phyloP scores from a whole-genome alignment of 257 asterid genomes.

The Scutellaria baicalensis region DNA sequence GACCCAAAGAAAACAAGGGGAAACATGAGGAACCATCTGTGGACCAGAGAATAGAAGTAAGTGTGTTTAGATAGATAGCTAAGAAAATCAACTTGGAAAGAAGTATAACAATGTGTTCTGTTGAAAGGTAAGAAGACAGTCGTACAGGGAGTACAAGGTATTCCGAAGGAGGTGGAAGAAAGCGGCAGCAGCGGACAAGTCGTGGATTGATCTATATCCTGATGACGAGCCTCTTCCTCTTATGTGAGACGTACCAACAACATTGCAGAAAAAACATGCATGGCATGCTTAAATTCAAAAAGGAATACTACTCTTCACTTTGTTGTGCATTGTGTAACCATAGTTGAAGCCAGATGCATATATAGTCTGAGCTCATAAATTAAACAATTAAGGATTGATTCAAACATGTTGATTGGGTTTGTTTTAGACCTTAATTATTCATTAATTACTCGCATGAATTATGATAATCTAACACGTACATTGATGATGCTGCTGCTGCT shows the following conservation, averaged over 20 bases:
- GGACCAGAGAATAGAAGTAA: slow-evolving; percentile 59
- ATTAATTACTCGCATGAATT: no score
- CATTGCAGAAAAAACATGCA: no score
- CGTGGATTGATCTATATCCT: slow-evolving; percentile 61
- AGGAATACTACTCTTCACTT: no score
- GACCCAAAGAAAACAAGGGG: slow-evolving; percentile 8
- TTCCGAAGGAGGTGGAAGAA: slow-evolving; percentile 60
- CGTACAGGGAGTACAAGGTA: slow-evolving; percentile 61
- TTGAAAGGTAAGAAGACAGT: slow-evolving; percentile 68
- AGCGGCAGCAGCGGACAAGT: slow-evolving; percentile 43
- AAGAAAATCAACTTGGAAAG: no score
- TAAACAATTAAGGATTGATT: no score
- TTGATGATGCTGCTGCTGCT: no score
- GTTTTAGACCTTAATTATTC: neutral
- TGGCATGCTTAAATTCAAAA: no score
- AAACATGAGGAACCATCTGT: slow-evolving; percentile 22
- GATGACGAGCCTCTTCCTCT: slow-evolving; percentile 2
- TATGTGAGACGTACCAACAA: no score
- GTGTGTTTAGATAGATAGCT: no score
- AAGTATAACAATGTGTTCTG: neutral
- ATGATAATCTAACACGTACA: neutral
- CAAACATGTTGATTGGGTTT: no score
- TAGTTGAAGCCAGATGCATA: neutral
- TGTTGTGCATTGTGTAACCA: neutral
- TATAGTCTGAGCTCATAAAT: neutral